A percentile compares a stretch with the other conserved stretches of the same genome.
phyloP scores from a whole-genome alignment of 1,284 basidiomycete species.

The Trametes polyzona region DNA sequence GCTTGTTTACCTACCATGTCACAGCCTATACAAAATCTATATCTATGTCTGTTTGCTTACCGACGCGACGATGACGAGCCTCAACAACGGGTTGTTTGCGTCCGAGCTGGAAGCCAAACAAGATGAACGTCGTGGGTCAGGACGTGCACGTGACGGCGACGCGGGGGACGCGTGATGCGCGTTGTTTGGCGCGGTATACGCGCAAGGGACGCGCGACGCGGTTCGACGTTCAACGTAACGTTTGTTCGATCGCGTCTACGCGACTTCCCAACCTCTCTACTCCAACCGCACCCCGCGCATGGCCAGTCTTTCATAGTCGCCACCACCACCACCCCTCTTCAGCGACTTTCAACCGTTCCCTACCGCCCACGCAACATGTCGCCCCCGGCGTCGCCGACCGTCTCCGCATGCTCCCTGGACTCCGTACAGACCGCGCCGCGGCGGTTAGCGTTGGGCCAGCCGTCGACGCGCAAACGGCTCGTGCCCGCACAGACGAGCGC shows the following conservation, averaged over 20 bases:
- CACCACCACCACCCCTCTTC: background rate
- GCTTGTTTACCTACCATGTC: background rate
- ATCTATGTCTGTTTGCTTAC: background rate
- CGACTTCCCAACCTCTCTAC: slow-evolving; percentile 10
- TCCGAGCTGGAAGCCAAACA: no score
- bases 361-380: slow-evolving; percentile 6
- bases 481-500: slow-evolving; percentile 43
- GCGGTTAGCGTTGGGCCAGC: slow-evolving; percentile 6
- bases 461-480: slow-evolving; percentile 33
- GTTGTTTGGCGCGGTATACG: slow-evolving; percentile 37
- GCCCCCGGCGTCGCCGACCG: slow-evolving; percentile 17
- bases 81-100: background rate
- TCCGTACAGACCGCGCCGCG: slow-evolving; percentile 13
- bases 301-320: slow-evolving; percentile 15
- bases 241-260: slow-evolving; percentile 3
- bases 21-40: background rate
- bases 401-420: slow-evolving; percentile 23
- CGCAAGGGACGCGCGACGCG: slow-evolving; percentile 21
- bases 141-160: slow-evolving; percentile 7
- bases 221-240: slow-evolving; percentile 25
- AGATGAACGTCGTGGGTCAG: background rate
- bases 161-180: slow-evolving; percentile 27
- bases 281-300: slow-evolving; percentile 13
- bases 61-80: background rate
- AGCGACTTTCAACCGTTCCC: background rate